Conservation (phyloP, 129 eudicot species). For the Tagetes patula region DNA sequence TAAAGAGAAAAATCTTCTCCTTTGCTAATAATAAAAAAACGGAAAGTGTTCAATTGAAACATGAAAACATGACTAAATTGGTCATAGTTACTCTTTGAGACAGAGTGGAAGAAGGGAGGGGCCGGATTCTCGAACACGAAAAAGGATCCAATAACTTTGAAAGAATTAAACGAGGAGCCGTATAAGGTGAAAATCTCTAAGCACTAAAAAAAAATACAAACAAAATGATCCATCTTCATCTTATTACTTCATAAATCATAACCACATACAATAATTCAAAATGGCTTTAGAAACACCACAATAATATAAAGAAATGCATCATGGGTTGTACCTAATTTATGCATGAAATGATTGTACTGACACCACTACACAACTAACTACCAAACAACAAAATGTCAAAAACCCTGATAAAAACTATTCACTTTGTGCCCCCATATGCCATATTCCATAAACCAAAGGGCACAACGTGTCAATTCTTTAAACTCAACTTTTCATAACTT, state of each 20-base stretch:
- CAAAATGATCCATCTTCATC: conserved; percentile 4
- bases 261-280: conserved; percentile 25
- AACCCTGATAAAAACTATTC: conserved; percentile 24
- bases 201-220: background rate
- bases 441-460: conserved; percentile 19
- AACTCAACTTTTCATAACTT: conserved; percentile 31
- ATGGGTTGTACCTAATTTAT: conserved; percentile 24
- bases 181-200: background rate
- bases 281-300: conserved; percentile 11
- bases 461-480: conserved; percentile 37
- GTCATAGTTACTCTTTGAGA: no score
- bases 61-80: no score
- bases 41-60: no score
- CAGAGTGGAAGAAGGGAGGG: no score
- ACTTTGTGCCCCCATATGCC: conserved; percentile 34
- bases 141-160: no score
- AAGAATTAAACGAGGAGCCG: no score
- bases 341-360: conserved; percentile 34
- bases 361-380: conserved; percentile 23
- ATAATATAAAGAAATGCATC: conserved; percentile 38
- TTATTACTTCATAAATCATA: background rate
- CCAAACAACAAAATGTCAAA: conserved; percentile 24
- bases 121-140: no score
- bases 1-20: no score
- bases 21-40: no score